These are phyloP conservation scores for Annulohypoxylon moriforme DNA, from an alignment of 495 filamentous ascomycete genomes.

Conservation along the genomic window DNA sequence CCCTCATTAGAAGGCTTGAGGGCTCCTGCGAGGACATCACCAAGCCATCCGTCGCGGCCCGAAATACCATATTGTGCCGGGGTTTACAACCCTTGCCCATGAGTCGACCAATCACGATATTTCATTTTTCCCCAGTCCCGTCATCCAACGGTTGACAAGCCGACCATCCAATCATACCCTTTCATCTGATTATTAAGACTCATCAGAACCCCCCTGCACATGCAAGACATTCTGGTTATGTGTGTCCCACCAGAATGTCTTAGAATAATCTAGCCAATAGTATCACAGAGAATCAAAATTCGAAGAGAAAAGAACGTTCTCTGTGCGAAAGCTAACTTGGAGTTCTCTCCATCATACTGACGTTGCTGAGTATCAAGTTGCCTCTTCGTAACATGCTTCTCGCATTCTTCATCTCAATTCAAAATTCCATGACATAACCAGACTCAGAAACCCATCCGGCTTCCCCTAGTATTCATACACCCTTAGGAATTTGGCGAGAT, in stretches of 20 bases:
- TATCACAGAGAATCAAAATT: conserved; percentile 9
- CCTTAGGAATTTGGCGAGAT: neutral
- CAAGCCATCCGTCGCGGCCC: conserved; percentile 40
- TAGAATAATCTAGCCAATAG: conserved; percentile 17
- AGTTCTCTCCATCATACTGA: conserved; percentile 16
- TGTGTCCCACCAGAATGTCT: conserved; percentile 2
- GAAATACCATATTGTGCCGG: conserved; percentile 49
- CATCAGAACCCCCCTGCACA: conserved; percentile 36
- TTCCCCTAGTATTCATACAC: conserved; percentile 11
- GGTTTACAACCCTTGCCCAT: conserved; percentile 33
- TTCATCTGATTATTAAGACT: conserved; percentile 26
- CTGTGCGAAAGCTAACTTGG: no score
- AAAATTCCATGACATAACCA: conserved; percentile 1
- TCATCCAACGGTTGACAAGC: conserved; percentile 34
- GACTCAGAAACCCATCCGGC: neutral
- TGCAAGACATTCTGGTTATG: conserved; percentile 45
- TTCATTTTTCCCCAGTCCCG: conserved; percentile 36
- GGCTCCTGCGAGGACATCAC: conserved; percentile 1
- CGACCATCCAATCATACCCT: conserved; percentile 25
- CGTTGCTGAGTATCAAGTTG: conserved; percentile 4
- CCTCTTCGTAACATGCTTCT: neutral
- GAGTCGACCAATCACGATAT: conserved; percentile 23
- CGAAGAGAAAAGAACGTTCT: conserved; percentile 12
- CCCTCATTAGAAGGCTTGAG: neutral
- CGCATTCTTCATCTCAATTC: neutral